These are phyloP conservation scores for Colletotrichum salicis DNA, from an alignment of 2,329 filamentous ascomycete genomes.

Conservation along the genomic window DNA sequence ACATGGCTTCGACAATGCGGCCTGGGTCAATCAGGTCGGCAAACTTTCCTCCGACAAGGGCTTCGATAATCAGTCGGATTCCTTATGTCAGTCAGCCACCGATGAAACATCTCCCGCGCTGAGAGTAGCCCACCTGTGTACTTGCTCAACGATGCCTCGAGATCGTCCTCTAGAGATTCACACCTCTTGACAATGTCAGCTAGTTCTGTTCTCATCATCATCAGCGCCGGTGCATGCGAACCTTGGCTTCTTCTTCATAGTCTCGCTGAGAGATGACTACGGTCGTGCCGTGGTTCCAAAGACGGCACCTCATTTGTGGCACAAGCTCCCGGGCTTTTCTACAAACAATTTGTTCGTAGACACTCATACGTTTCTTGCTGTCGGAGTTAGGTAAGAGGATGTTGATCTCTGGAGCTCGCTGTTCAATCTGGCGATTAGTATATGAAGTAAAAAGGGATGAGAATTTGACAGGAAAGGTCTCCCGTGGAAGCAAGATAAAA, in stretches of 20 bases:
- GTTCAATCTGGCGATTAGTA: not conserved
- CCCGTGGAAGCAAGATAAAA: rapidly evolving
- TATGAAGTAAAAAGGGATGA: not conserved
- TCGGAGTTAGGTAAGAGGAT: slow-evolving; percentile 1
- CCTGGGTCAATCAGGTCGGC: slow-evolving; percentile 6
- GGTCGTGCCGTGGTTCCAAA: not conserved
- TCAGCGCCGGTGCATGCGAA: not conserved
- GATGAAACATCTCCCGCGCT: no score
- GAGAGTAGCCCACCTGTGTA: not conserved
- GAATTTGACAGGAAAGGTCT: not conserved
- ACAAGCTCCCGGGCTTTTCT: not conserved
- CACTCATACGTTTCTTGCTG: slow-evolving; percentile 5
- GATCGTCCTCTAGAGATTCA: not conserved
- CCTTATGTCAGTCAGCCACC: slow-evolving; percentile 25
- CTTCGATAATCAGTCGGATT: slow-evolving; percentile 41
- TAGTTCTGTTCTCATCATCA: not conserved
- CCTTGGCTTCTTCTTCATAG: not conserved
- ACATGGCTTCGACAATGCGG: slow-evolving; percentile 3
- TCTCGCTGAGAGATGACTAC: not conserved
- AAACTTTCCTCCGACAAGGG: slow-evolving; percentile 11
- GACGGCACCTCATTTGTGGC: slow-evolving; percentile 17
- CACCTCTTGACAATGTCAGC: not conserved
- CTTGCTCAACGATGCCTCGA: not conserved
- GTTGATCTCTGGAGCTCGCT: slow-evolving; percentile 1
- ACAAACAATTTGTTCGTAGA: slow-evolving; percentile 15